A percentile compares a stretch with the other conserved stretches of the same genome.
These are phyloP conservation scores for Piromyces finnis DNA, from an alignment of 192 early-diverging fungal species.

Conservation along the genomic window DNA sequence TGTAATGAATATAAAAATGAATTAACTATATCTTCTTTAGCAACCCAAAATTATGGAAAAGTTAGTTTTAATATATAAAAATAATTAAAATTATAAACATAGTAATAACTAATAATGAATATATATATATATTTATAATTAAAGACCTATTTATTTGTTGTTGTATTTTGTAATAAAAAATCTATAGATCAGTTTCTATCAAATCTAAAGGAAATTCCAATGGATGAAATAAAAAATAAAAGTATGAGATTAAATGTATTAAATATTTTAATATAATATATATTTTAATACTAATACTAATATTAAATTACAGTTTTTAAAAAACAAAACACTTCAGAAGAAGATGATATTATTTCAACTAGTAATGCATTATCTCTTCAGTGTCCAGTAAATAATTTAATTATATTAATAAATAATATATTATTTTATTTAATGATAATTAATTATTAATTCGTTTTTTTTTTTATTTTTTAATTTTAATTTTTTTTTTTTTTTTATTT, in stretches of 20 bases:
- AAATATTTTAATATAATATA: not conserved
- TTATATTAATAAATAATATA: not conserved
- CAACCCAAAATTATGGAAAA: not conserved
- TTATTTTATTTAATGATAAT: not conserved
- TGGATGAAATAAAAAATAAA: not conserved
- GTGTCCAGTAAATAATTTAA: not conserved
- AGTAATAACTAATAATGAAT: too few species aligned
- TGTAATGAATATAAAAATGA: not conserved
- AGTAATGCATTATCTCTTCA: not conserved
- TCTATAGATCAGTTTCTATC: not conserved
- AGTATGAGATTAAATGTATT: not conserved
- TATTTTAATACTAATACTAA: not conserved
- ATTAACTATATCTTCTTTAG: not conserved
- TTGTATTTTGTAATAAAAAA: not conserved
- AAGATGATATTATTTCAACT: not conserved
- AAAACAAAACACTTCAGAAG: not conserved
- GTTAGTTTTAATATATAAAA: not conserved
- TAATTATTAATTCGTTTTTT: too few species aligned
- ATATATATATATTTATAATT: too few species aligned
- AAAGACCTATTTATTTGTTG: not conserved
- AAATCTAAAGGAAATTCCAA: not conserved
- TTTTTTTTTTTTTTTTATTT: not conserved
- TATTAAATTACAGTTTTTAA: not conserved
- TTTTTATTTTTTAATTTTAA: too few species aligned
- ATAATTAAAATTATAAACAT: too few species aligned